Evolutionary conservation across 768 basidiomycete genomes (phyloP).

Genomic region (Trametes cinnabarina): DNA sequence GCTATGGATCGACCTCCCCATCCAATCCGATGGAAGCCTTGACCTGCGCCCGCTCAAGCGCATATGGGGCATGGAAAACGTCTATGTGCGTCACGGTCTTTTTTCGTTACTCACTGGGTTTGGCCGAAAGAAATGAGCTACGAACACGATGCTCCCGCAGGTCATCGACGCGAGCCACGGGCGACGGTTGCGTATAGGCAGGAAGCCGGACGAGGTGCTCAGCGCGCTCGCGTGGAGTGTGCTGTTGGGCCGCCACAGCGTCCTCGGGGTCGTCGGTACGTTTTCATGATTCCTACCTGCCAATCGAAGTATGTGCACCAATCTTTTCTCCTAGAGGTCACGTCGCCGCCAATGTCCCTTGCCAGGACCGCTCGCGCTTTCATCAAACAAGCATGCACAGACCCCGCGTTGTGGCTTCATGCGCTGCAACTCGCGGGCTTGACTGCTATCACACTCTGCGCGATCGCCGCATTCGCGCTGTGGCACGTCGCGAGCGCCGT

Average conservation of each 20-base stretch:
- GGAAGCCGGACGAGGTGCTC: neutral
- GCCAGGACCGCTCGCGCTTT: neutral
- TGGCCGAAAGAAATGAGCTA: too few relatives aligned
- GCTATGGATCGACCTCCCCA: neutral
- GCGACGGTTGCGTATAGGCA: neutral
- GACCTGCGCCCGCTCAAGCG: constrained; percentile 2
- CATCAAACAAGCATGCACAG: neutral
- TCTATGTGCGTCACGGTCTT: constrained; percentile 13
- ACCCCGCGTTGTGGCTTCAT: neutral
- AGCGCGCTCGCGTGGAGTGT: neutral
- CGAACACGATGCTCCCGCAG: neutral
- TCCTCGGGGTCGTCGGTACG: neutral
- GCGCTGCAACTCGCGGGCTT: neutral
- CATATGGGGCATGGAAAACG: constrained; percentile 15
- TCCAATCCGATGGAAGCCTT: constrained; percentile 2
- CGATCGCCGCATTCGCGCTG: neutral
- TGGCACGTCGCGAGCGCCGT: neutral
- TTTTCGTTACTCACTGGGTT: too few relatives aligned
- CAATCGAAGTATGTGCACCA: neutral
- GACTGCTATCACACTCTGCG: neutral
- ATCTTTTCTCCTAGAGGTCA: neutral
- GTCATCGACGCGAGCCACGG: neutral
- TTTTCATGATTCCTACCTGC: too few relatives aligned
- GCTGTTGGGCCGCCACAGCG: neutral
- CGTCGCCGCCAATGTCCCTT: neutral